Percentiles rank a stretch among this genome's conserved stretches.
phyloP scores from a whole-genome alignment of 2,329 filamentous ascomycete genomes.

The Cryoendolithus antarcticus region DNA sequence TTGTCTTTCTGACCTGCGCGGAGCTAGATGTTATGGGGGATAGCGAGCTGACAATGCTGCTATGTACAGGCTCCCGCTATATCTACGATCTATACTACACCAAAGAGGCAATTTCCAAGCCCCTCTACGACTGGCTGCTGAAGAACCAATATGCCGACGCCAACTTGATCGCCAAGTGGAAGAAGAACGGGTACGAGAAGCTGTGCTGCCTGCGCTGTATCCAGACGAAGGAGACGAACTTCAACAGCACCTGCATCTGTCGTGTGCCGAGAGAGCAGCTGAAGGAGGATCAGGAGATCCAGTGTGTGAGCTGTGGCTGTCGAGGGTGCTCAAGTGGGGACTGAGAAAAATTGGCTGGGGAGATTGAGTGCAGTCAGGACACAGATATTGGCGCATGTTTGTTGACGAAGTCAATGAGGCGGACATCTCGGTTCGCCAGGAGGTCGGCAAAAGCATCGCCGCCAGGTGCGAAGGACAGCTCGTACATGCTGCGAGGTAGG shows the following conservation, averaged over 20 bases:
- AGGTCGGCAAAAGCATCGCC: no score
- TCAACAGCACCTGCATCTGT: conserved; percentile 94
- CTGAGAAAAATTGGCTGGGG: conserved; percentile 25
- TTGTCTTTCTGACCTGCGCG: no score
- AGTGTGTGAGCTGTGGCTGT: conserved; percentile 93
- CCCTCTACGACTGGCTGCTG: conserved; percentile 87
- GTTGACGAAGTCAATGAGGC: no score
- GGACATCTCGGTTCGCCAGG: no score
- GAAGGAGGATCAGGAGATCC: conserved; percentile 79
- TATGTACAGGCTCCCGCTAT: conserved; percentile 54
- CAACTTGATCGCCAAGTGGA: conserved; percentile 97
- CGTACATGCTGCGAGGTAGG: no score
- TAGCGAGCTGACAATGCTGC: no score
- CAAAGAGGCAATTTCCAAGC: conserved; percentile 86
- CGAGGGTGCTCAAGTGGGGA: conserved; percentile 80
- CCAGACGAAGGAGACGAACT: conserved; percentile 99
- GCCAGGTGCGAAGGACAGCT: no score
- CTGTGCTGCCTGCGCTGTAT: conserved; percentile 91
- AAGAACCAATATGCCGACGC: conserved; percentile 95
- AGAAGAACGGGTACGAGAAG: conserved; percentile 99
- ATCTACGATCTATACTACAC: conserved; percentile 97
- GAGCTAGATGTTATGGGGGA: no score
- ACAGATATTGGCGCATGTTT: no score
- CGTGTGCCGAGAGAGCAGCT: conserved; percentile 80
- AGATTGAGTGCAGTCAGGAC: no score